These are phyloP conservation scores for Kluyveromyces sp. DNA, from an alignment of 1,139 yeast genomes.

Conservation along the genomic window DNA sequence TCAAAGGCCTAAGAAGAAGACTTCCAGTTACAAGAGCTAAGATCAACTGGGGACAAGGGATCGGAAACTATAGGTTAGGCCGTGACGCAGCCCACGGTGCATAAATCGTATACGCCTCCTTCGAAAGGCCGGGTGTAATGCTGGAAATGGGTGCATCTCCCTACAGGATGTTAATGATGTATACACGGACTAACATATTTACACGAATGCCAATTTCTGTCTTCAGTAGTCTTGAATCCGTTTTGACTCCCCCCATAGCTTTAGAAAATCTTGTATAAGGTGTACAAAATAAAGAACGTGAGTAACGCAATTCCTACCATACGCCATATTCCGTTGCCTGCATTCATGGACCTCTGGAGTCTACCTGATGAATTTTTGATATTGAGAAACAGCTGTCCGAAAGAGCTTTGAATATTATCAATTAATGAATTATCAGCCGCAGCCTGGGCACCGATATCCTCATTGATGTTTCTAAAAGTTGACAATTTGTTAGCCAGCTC, in stretches of 20 bases:
- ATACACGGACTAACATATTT: background rate
- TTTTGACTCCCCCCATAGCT: background rate
- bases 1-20: conserved; percentile 82
- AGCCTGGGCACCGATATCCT: conserved; percentile 58
- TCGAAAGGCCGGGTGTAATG: too few species aligned
- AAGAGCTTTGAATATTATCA: conserved; percentile 51
- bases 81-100: conserved; percentile 58
- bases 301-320: conserved; percentile 53
- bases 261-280: conserved; percentile 49
- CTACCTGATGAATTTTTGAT: conserved; percentile 63
- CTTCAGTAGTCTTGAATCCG: background rate
- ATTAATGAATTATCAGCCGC: conserved; percentile 48
- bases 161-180: background rate
- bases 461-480: conserved; percentile 52
- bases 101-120: conserved; percentile 5
- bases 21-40: conserved; percentile 87
- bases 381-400: conserved; percentile 52
- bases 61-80: conserved; percentile 83
- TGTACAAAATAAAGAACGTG: conserved; percentile 60
- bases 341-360: conserved; percentile 50
- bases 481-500: conserved; percentile 56
- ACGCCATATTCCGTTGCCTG: conserved; percentile 52
- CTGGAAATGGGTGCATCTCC: background rate
- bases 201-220: background rate
- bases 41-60: conserved; percentile 92